Percentiles rank a stretch among this genome's conserved stretches.
phyloP scores from a whole-genome alignment of 2,329 filamentous ascomycete species.

The Alternaria metachromatica region DNA sequence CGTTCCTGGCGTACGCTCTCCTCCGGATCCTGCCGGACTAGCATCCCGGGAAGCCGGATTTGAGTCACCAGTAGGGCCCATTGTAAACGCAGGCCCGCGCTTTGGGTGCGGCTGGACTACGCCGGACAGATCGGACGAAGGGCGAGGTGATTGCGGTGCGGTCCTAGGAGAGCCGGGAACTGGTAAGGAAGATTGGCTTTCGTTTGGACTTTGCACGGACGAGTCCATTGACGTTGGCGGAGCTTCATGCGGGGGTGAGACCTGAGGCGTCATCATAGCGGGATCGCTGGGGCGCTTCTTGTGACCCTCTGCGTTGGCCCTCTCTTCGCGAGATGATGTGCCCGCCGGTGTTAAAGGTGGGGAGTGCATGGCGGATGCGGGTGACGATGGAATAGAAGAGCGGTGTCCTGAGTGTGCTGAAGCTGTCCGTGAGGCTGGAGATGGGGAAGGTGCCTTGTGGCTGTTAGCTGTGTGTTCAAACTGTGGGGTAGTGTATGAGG shows the following conservation, averaged over 20 bases:
- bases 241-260: slow-evolving; percentile 63
- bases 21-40: slow-evolving; percentile 67
- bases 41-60: slow-evolving; percentile 62
- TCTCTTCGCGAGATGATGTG: slow-evolving; percentile 67
- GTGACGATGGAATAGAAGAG: slow-evolving; percentile 67
- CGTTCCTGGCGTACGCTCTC: slow-evolving; percentile 56
- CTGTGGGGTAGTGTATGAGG: neutral
- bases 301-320: slow-evolving; percentile 42
- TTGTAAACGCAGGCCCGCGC: slow-evolving; percentile 61
- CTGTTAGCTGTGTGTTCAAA: slow-evolving; percentile 30
- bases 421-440: slow-evolving; percentile 52
- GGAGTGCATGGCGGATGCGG: slow-evolving; percentile 76
- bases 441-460: slow-evolving; percentile 56
- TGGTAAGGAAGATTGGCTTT: slow-evolving; percentile 28
- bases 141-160: slow-evolving; percentile 48
- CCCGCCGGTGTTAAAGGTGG: slow-evolving; percentile 88
- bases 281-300: slow-evolving; percentile 51
- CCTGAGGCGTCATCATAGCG: slow-evolving; percentile 63
- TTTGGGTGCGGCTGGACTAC: slow-evolving; percentile 55
- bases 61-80: slow-evolving; percentile 64
- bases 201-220: slow-evolving; percentile 29
- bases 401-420: slow-evolving; percentile 58
- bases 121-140: slow-evolving; percentile 53
- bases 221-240: slow-evolving; percentile 54
- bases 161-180: slow-evolving; percentile 38